Evolutionary conservation across 805 yeast genomes (phyloP).

Genomic region (Hanseniaspora opuntiae): DNA sequence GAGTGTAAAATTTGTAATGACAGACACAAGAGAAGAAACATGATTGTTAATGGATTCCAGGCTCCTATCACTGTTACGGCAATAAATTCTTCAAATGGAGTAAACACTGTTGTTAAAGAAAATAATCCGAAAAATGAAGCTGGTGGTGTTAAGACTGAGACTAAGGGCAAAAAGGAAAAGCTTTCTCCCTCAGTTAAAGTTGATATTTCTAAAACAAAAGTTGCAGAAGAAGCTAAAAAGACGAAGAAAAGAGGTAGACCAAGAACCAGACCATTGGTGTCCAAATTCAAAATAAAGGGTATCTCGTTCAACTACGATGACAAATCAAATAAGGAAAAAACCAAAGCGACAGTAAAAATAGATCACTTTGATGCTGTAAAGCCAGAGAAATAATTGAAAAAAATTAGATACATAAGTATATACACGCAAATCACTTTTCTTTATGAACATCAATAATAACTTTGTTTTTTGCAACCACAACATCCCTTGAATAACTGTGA

Average conservation of each 20-base stretch:
- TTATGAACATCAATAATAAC: slow-evolving; percentile 12
- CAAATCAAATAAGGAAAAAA: not conserved
- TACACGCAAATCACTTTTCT: not conserved
- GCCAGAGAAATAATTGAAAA: not conserved
- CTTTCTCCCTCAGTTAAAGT: not conserved
- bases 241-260: slow-evolving; percentile 9
- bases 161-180: not conserved
- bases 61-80: slow-evolving; percentile 5
- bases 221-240: not conserved
- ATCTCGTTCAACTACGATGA: slow-evolving; percentile 4
- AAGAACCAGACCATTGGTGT: not conserved
- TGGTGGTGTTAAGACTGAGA: not conserved
- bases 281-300: slow-evolving; percentile 3
- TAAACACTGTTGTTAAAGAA: not conserved
- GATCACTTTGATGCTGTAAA: not conserved
- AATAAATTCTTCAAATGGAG: not conserved
- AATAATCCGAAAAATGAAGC: not conserved
- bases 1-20: slow-evolving; percentile 59
- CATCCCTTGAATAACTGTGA: slow-evolving; percentile 14
- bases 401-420: not conserved
- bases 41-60: slow-evolving; percentile 14
- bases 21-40: slow-evolving; percentile 25
- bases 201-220: not conserved
- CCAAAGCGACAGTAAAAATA: slow-evolving; percentile 4
- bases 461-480: slow-evolving; percentile 14